Percentiles rank a stretch among this genome's conserved stretches.
phyloP scores from a whole-genome alignment of 2,329 filamentous ascomycete species.

The Cladorrhinum sp. region DNA sequence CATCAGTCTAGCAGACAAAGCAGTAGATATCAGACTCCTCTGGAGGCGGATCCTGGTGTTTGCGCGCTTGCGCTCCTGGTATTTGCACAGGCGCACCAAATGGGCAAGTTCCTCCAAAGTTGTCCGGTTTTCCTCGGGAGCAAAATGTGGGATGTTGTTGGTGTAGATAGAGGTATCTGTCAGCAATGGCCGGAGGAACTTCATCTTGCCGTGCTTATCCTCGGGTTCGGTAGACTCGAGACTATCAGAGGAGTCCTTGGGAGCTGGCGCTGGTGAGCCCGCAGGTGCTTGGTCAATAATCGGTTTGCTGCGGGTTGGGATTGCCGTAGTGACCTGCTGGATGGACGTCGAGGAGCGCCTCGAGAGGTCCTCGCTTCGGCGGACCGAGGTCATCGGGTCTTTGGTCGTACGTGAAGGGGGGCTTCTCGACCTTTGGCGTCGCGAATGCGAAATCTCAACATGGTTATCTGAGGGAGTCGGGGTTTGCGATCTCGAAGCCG shows the following conservation, averaged over 20 bases:
- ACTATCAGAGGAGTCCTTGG: conserved; percentile 28
- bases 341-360: conserved; percentile 39
- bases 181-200: conserved; percentile 55
- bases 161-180: conserved; percentile 65
- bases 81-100: conserved; percentile 72
- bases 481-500: conserved; percentile 53
- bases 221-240: conserved; percentile 31
- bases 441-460: conserved; percentile 48
- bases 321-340: conserved; percentile 37
- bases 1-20: conserved; percentile 69
- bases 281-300: conserved; percentile 46
- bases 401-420: conserved; percentile 50
- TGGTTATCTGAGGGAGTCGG: conserved; percentile 50
- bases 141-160: conserved; percentile 50
- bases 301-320: conserved; percentile 44
- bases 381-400: conserved; percentile 43
- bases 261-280: conserved; percentile 23
- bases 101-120: conserved; percentile 76
- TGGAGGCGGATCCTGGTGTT: conserved; percentile 72
- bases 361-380: conserved; percentile 44
- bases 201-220: conserved; percentile 43
- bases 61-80: conserved; percentile 76
- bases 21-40: conserved; percentile 70
- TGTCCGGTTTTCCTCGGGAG: conserved; percentile 61
- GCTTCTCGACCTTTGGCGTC: conserved; percentile 53